Base-by-base conservation (phyloP, 495 filamentous ascomycete genomes). In the Wilcoxina mikolae region DNA sequence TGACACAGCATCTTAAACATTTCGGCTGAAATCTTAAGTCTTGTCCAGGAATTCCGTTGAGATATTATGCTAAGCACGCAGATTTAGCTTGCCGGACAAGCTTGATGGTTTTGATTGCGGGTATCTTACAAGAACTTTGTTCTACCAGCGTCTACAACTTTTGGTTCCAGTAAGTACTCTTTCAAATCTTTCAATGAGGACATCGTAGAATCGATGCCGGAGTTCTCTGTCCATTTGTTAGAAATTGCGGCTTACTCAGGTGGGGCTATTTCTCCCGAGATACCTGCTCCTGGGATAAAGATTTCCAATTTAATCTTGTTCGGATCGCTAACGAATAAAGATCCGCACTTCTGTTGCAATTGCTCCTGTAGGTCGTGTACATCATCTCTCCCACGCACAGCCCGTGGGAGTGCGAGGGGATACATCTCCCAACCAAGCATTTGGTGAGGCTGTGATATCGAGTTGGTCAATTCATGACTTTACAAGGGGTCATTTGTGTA, bases 1-100 rank as follows among this genome's bases (percentile, higher is more conserved):
- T 43, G 39, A 23, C 51, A 54, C 4, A 54, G 51, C 5, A 54
- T 39, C 17, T 43, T 43, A 38, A 54, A 54, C 12, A 54, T 9
- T 27, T 54, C 51, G n/a, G 44, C 20, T 2, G 51, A 43, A 26
- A 54, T 54, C 0, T 54, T 44, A n/a, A 54, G 31, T 9, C 51
- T 31, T 17, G 31, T 43, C 51, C 51, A 54, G 26, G 51, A 43
- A 43, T 54, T 54, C 3, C 17, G 11, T 45, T 54, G 33, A 24
- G 39, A 25, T 9, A 54, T 54, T 2, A 54, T 15, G 44, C 51
- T 54, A 23, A 41, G 20, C 7, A 15, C 7, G 31, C 31, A 7
- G 7, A 35, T 7, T 35, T 35, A 35, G 15, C 7, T 7, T 35
- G 31, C 15, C 31, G 7, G 31, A 35, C 15, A 7, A 35, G 7